Percentiles rank a stretch among this genome's conserved stretches.
Evolutionary conservation across 345 rosid genomes (phyloP).

Genomic region (Alliaria petiolata): DNA sequence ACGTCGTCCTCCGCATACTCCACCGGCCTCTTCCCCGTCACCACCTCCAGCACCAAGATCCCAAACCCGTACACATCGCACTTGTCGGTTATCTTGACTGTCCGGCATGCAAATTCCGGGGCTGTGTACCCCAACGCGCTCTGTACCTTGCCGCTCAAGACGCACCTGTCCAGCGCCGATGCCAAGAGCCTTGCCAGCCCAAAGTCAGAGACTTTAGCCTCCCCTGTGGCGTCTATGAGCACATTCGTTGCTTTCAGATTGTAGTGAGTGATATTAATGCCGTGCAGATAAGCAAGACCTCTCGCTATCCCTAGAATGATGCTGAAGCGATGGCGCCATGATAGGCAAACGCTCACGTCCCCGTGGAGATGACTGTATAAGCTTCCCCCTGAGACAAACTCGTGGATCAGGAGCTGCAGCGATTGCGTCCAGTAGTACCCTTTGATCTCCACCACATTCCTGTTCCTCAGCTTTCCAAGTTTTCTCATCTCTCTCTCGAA

Average conservation of each 20-base stretch:
- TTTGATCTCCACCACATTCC: slow-evolving; percentile 69
- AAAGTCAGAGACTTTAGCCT: slow-evolving; percentile 82
- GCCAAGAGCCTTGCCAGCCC: slow-evolving; percentile 74
- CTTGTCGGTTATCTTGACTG: slow-evolving; percentile 91
- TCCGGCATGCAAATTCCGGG: slow-evolving; percentile 93
- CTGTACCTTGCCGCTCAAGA: slow-evolving; percentile 94
- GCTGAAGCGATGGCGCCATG: slow-evolving; percentile 85
- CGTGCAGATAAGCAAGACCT: slow-evolving; percentile 81
- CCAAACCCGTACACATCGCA: slow-evolving; percentile 96
- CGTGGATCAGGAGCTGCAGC: slow-evolving; percentile 80
- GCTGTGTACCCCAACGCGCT: slow-evolving; percentile 98
- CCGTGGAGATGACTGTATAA: slow-evolving; percentile 78
- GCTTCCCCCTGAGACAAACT: slow-evolving; percentile 68
- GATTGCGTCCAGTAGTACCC: slow-evolving; percentile 96
- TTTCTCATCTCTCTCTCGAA: slow-evolving; percentile 80
- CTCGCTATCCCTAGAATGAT: slow-evolving; percentile 84
- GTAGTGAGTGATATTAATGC: slow-evolving; percentile 70
- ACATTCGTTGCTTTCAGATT: slow-evolving; percentile 91
- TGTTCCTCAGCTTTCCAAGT: slow-evolving; percentile 74
- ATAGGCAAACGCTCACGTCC: slow-evolving; percentile 38
- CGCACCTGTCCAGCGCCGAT: slow-evolving; percentile 73
- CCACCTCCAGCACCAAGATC: slow-evolving; percentile 70
- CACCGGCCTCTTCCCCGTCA: slow-evolving; percentile 88
- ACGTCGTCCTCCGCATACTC: slow-evolving; percentile 97
- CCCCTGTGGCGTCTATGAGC: slow-evolving; percentile 71